These are phyloP conservation scores for Coccinonectria pachysandricola DNA, from an alignment of 2,329 filamentous ascomycete species.

Conservation along the genomic window DNA sequence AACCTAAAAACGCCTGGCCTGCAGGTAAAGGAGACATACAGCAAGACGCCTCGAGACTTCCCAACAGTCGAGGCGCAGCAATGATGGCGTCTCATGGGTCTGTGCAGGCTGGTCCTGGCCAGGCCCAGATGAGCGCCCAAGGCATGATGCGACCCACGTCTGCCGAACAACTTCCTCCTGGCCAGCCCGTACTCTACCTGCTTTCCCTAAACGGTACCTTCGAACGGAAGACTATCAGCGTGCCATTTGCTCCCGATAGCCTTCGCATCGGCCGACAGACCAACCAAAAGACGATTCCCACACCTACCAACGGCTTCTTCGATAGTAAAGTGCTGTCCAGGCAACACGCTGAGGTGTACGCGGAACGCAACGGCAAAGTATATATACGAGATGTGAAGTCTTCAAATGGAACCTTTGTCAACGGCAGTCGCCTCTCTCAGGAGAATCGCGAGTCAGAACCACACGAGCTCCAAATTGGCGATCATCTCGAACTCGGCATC, in stretches of 20 bases:
- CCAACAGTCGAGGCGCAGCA: slow-evolving; percentile 34
- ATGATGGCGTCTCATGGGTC: slow-evolving; percentile 24
- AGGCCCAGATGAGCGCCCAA: slow-evolving; percentile 32
- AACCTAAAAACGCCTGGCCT: slow-evolving; percentile 41
- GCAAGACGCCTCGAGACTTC: slow-evolving; percentile 36
- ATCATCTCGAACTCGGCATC: slow-evolving; percentile 89
- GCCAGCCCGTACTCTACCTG: slow-evolving; percentile 72
- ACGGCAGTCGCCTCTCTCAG: slow-evolving; percentile 76
- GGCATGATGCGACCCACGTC: slow-evolving; percentile 51
- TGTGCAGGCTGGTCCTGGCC: slow-evolving; percentile 22
- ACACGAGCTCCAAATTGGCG: slow-evolving; percentile 81
- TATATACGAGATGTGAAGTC: slow-evolving; percentile 97
- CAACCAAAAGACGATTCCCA: slow-evolving; percentile 91
- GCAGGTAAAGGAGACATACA: slow-evolving; percentile 36
- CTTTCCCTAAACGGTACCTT: slow-evolving; percentile 92
- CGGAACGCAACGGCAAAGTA: slow-evolving; percentile 73
- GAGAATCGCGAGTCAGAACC: slow-evolving; percentile 96
- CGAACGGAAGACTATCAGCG: slow-evolving; percentile 89
- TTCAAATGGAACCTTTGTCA: slow-evolving; percentile 97
- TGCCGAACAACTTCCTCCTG: slow-evolving; percentile 48
- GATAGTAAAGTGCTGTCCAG: slow-evolving; percentile 96
- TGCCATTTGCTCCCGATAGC: slow-evolving; percentile 89
- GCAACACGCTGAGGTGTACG: slow-evolving; percentile 94
- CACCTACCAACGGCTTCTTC: slow-evolving; percentile 86
- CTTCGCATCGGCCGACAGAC: slow-evolving; percentile 92